Percentiles rank a stretch among this genome's conserved stretches.
These are phyloP conservation scores for Begonia fuchsioides DNA, from an alignment of 306 rosid species.

Conservation along the genomic window DNA sequence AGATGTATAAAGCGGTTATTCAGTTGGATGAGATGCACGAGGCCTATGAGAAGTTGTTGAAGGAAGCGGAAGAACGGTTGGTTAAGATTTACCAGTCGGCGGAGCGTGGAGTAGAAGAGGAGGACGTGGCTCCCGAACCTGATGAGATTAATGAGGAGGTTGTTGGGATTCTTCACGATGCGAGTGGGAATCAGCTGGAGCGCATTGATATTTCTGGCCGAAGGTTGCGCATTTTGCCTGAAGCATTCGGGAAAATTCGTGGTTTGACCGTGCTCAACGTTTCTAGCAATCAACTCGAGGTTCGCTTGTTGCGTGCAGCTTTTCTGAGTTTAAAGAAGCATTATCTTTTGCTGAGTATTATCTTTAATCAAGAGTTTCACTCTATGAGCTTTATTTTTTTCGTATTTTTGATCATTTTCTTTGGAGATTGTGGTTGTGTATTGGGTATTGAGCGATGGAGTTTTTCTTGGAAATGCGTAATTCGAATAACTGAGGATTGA, in stretches of 20 bases:
- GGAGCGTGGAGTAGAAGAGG: constrained; percentile 12
- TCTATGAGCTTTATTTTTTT: not conserved
- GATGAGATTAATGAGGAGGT: constrained; percentile 53
- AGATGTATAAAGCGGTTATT: constrained; percentile 26
- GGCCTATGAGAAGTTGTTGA: constrained; percentile 56
- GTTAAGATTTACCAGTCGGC: constrained; percentile 55
- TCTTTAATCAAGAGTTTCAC: not conserved
- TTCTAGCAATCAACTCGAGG: constrained; percentile 64
- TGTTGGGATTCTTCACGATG: constrained; percentile 49
- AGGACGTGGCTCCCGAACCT: constrained; percentile 1
- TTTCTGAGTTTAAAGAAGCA: not conserved
- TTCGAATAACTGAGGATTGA: not conserved
- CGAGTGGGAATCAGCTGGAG: constrained; percentile 36
- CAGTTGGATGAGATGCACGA: constrained; percentile 76
- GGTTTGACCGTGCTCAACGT: constrained; percentile 41
- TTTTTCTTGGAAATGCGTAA: not conserved
- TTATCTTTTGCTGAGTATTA: not conserved
- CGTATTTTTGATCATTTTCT: not conserved
- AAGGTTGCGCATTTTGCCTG: constrained; percentile 40
- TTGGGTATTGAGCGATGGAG: not conserved
- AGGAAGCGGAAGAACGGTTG: constrained; percentile 62
- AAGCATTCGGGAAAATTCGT: constrained; percentile 47
- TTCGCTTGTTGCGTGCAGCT: constrained; percentile 5
- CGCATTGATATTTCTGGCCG: constrained; percentile 44
- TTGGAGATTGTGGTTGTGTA: not conserved